A percentile compares a stretch with the other conserved stretches of the same genome.
Conservation (phyloP, 2,329 filamentous ascomycete species). For the Pseudogymnoascus sp. region DNA sequence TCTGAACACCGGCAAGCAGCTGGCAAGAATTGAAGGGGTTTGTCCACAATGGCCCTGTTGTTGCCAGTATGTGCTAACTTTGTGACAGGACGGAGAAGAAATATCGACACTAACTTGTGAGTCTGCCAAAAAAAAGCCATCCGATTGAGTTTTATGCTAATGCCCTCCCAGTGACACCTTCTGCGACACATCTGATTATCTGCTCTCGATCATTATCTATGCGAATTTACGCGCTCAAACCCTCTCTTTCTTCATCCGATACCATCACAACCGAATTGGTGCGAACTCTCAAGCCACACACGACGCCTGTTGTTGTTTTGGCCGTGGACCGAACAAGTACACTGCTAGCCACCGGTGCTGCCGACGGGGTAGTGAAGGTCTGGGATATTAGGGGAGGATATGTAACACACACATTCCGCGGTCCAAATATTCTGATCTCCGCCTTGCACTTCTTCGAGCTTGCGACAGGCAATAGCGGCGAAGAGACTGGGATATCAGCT, state of each 20-base stretch:
- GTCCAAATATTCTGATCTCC: slow-evolving; percentile 84
- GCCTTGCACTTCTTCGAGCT: slow-evolving; percentile 87
- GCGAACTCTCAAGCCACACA: slow-evolving; percentile 81
- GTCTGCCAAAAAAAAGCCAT: slow-evolving; percentile 16
- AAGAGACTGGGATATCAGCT: slow-evolving; percentile 29
- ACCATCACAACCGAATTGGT: slow-evolving; percentile 60
- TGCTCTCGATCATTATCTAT: slow-evolving; percentile 95
- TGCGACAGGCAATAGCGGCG: slow-evolving; percentile 37
- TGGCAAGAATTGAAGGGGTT: slow-evolving; percentile 84
- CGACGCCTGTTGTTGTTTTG: slow-evolving; percentile 79
- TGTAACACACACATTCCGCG: slow-evolving; percentile 90
- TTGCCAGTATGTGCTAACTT: slow-evolving; percentile 21
- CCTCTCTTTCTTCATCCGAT: slow-evolving; percentile 46
- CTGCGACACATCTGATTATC: slow-evolving; percentile 77
- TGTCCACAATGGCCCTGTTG: slow-evolving; percentile 22
- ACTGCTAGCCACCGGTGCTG: slow-evolving; percentile 82
- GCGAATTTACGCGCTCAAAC: slow-evolving; percentile 74
- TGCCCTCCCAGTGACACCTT: slow-evolving; percentile 68
- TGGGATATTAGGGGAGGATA: slow-evolving; percentile 92
- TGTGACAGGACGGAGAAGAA: slow-evolving; percentile 62
- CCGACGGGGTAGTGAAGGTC: slow-evolving; percentile 89
- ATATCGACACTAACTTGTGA: slow-evolving; percentile 67
- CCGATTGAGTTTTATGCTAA: slow-evolving; percentile 11
- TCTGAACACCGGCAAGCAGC: slow-evolving; percentile 70
- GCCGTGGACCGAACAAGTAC: slow-evolving; percentile 83